These are phyloP conservation scores for Mortierella sp. DNA, from an alignment of 371 early-diverging fungal species.

Conservation along the genomic window DNA sequence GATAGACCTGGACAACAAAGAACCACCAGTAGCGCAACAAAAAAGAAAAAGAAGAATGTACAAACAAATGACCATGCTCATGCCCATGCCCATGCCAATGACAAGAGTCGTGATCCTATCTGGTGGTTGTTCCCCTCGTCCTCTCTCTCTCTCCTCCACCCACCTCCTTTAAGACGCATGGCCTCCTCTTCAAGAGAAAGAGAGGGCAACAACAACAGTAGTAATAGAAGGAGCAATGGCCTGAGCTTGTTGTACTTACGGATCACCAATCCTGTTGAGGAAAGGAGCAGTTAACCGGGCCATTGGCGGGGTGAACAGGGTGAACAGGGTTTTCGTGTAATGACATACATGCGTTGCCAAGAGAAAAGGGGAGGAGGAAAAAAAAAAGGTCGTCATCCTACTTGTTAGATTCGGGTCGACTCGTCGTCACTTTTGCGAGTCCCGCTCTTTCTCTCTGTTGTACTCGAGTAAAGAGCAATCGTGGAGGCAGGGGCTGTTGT, in stretches of 20 bases:
- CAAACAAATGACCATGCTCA: background rate
- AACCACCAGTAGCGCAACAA: background rate
- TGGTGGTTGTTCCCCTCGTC: background rate
- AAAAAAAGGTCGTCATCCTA: background rate
- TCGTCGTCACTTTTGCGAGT: too few species aligned
- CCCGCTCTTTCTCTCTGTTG: too few species aligned
- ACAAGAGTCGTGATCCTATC: background rate
- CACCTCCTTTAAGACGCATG: conserved; percentile 2
- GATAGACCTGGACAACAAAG: background rate
- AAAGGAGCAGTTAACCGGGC: too few species aligned
- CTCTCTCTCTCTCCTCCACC: background rate
- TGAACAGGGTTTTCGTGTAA: background rate
- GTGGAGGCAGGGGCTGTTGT: too few species aligned
- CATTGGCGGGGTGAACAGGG: background rate
- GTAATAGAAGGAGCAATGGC: too few species aligned
- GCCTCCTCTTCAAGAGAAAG: background rate
- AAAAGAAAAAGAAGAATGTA: background rate
- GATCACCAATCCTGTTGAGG: conserved; percentile 46
- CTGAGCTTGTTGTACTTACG: conserved; percentile 21
- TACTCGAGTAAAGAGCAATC: too few species aligned
- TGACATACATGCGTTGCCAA: conserved; percentile 1
- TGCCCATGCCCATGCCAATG: background rate
- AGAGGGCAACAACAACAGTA: too few species aligned
- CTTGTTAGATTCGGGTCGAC: too few species aligned
- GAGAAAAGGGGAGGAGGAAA: conserved; percentile 1